These are phyloP conservation scores for Vinca major DNA, from an alignment of 305 asterid genomes.

Conservation along the genomic window DNA sequence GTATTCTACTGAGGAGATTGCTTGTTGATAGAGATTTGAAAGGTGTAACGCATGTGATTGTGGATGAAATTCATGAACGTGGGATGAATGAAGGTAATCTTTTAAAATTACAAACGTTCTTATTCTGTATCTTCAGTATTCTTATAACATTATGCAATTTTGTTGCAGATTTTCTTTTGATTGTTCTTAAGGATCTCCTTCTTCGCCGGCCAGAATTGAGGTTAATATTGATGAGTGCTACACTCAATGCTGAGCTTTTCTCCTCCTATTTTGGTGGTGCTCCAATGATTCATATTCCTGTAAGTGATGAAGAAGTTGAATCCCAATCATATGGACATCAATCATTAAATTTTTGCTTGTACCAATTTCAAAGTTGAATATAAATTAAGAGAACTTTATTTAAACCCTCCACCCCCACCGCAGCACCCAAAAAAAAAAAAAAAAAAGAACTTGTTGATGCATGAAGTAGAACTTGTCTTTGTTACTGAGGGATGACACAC, in stretches of 20 bases:
- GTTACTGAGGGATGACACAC: background rate
- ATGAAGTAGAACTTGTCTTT: background rate
- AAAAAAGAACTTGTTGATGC: background rate
- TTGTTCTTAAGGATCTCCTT: constrained; percentile 89
- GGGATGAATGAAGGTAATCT: constrained; percentile 91
- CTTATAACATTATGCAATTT: constrained; percentile 25
- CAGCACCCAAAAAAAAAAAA: too few species aligned
- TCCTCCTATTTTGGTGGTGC: constrained; percentile 84
- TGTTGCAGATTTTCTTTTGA: constrained; percentile 76
- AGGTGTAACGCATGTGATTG: constrained; percentile 80
- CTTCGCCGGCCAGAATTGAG: constrained; percentile 78
- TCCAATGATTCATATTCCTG: constrained; percentile 81
- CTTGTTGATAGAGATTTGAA: constrained; percentile 73
- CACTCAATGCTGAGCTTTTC: constrained; percentile 85
- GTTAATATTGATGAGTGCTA: constrained; percentile 89
- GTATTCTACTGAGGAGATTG: constrained; percentile 76
- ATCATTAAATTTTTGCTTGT: background rate
- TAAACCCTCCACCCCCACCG: too few species aligned
- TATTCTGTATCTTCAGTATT: constrained; percentile 16
- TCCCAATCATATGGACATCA: background rate
- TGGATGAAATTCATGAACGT: constrained; percentile 18
- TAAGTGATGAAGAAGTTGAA: constrained; percentile 27
- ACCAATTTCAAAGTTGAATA: too few species aligned
- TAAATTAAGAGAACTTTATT: too few species aligned
- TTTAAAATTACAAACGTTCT: constrained; percentile 10